Conservation (phyloP, 2,329 filamentous ascomycete species). For the Bipolaris zeicola region DNA sequence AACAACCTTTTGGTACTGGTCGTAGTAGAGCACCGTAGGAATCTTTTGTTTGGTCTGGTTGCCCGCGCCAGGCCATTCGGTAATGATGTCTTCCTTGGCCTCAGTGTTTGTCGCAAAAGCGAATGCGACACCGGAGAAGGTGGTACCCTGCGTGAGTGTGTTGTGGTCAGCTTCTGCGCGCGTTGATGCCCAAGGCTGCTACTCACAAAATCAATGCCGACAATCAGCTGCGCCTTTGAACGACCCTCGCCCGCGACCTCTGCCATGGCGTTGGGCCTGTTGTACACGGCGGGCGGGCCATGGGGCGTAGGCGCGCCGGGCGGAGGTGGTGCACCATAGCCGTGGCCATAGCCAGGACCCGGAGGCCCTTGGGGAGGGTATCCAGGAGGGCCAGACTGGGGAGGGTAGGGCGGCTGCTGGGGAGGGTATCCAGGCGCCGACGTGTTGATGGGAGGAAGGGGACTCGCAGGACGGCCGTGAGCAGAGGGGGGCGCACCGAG, state of each 20-base stretch:
- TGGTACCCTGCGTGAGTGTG: slow-evolving; percentile 72
- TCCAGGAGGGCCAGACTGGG: slow-evolving; percentile 48
- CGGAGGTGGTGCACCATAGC: slow-evolving; percentile 36
- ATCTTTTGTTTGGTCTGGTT: slow-evolving; percentile 99
- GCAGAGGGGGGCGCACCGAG: slow-evolving; percentile 44
- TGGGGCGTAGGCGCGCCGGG: slow-evolving; percentile 38
- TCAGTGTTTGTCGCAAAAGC: slow-evolving; percentile 93
- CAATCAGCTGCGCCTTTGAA: slow-evolving; percentile 96
- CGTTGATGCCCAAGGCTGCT: slow-evolving; percentile 41
- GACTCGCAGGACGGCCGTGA: slow-evolving; percentile 58
- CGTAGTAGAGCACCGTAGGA: slow-evolving; percentile 98
- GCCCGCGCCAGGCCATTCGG: slow-evolving; percentile 96
- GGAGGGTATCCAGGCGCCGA: slow-evolving; percentile 53
- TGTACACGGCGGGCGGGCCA: slow-evolving; percentile 41
- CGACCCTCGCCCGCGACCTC: slow-evolving; percentile 88
- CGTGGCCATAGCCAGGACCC: slow-evolving; percentile 35
- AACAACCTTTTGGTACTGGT: slow-evolving; percentile 99
- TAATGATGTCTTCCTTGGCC: slow-evolving; percentile 97
- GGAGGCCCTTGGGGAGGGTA: slow-evolving; percentile 48
- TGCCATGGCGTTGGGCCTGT: slow-evolving; percentile 43
- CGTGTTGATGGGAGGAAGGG: slow-evolving; percentile 63
- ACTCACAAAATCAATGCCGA: slow-evolving; percentile 94
- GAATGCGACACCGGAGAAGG: slow-evolving; percentile 96
- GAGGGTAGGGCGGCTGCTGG: slow-evolving; percentile 49
- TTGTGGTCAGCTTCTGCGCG: slow-evolving; percentile 19